Evolutionary conservation across 257 asterid genomes (phyloP).

Genomic region (Solanum habrochaites): DNA sequence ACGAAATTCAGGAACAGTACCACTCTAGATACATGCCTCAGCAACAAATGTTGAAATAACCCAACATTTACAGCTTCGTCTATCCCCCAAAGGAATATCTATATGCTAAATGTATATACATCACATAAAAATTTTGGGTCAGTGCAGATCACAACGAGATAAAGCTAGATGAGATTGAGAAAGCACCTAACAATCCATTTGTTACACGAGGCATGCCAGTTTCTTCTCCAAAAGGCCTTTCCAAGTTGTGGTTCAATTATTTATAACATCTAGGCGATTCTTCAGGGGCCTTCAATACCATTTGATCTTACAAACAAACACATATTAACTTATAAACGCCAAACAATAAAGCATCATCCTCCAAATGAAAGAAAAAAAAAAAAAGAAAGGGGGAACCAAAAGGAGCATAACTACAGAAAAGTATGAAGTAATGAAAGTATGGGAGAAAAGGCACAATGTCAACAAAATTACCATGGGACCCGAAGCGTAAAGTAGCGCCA

Average conservation of each 20-base stretch:
- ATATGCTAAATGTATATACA: slow-evolving; percentile 42
- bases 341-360: neutral
- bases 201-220: slow-evolving; percentile 98
- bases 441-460: neutral
- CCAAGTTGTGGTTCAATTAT: slow-evolving; percentile 90
- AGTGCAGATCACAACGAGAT: neutral
- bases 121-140: neutral
- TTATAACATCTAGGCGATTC: slow-evolving; percentile 90
- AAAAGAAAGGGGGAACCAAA: no score
- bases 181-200: slow-evolving; percentile 92
- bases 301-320: slow-evolving; percentile 41
- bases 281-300: slow-evolving; percentile 92
- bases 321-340: neutral
- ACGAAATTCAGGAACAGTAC: slow-evolving; percentile 24
- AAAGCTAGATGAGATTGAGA: neutral
- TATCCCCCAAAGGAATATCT: slow-evolving; percentile 93
- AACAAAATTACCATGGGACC: slow-evolving; percentile 73
- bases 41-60: slow-evolving; percentile 94
- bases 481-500: slow-evolving; percentile 95
- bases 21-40: slow-evolving; percentile 96
- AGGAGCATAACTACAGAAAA: neutral
- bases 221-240: slow-evolving; percentile 93
- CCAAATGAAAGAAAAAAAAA: no score
- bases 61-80: slow-evolving; percentile 89
- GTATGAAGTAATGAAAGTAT: neutral